Percentiles rank a stretch among this genome's conserved stretches.
Conservation (phyloP, 2,329 filamentous ascomycete species). For the Aphanocladium album region DNA sequence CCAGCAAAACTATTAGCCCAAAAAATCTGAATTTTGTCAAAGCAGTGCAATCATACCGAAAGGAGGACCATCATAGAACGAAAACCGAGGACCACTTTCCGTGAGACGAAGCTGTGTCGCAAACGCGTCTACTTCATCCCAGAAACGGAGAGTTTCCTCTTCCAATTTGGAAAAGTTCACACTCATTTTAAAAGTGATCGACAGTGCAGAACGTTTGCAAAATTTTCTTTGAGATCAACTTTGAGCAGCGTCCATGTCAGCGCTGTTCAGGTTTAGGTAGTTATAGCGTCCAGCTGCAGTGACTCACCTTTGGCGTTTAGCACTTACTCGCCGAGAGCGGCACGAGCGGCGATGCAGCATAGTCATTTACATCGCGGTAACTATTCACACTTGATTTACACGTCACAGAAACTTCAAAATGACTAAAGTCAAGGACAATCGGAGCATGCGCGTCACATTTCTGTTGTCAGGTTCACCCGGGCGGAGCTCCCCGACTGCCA, state of each 20-base stretch:
- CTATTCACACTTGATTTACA: neutral
- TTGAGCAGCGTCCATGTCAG: neutral
- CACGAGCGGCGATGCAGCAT: neutral
- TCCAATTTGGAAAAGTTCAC: slow-evolving; percentile 93
- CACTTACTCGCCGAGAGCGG: neutral
- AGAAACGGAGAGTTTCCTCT: slow-evolving; percentile 75
- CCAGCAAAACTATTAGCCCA: neutral
- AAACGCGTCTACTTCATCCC: slow-evolving; percentile 91
- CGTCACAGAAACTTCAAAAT: neutral
- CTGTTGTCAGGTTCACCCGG: neutral
- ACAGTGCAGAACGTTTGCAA: too few species aligned
- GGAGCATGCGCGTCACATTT: neutral
- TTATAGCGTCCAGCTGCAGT: neutral
- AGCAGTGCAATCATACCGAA: slow-evolving; percentile 43
- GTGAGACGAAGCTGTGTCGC: slow-evolving; percentile 68
- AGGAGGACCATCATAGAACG: slow-evolving; percentile 87
- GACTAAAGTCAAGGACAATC: neutral
- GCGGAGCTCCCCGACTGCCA: neutral
- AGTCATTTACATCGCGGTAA: neutral
- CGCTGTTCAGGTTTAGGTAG: neutral
- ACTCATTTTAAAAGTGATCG: slow-evolving; percentile 51
- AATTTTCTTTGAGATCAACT: neutral
- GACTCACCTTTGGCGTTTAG: neutral
- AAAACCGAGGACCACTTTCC: slow-evolving; percentile 75
- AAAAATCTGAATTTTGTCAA: too few species aligned